Percentiles rank a stretch among this genome's conserved stretches.
Evolutionary conservation across 1,284 basidiomycete species (phyloP).

Genomic region (Salmacisia buchloeana): DNA sequence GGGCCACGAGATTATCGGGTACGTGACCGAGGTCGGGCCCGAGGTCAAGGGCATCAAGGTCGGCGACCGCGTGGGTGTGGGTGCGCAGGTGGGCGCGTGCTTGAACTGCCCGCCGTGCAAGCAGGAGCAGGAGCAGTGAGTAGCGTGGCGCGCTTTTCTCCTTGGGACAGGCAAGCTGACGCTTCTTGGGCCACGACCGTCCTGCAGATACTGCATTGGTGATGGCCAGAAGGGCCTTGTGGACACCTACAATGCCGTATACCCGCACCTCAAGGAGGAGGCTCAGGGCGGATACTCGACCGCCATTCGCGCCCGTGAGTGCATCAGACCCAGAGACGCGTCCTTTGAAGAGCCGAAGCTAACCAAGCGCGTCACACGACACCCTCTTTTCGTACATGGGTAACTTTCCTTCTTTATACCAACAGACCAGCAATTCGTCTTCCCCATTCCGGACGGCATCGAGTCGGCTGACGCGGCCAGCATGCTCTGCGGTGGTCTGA

Average conservation of each 20-base stretch:
- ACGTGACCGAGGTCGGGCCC: slow-evolving; percentile 51
- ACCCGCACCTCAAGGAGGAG: slow-evolving; percentile 56
- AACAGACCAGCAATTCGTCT: slow-evolving; percentile 61
- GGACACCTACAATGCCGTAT: slow-evolving; percentile 54
- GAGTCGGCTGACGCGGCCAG: slow-evolving; percentile 58
- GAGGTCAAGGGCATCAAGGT: slow-evolving; percentile 61
- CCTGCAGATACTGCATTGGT: slow-evolving; percentile 28
- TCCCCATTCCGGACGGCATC: slow-evolving; percentile 63
- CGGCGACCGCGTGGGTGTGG: slow-evolving; percentile 64
- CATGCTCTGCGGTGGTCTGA: slow-evolving; percentile 62
- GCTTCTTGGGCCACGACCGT: background rate
- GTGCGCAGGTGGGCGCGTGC: slow-evolving; percentile 61
- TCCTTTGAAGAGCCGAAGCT: background rate
- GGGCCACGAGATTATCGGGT: slow-evolving; percentile 64
- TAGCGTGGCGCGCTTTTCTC: slow-evolving; percentile 14
- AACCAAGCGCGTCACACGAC: background rate
- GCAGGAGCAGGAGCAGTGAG: slow-evolving; percentile 41
- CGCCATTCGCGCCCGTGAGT: slow-evolving; percentile 58
- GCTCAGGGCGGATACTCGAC: slow-evolving; percentile 64
- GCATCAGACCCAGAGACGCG: background rate
- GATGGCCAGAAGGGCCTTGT: slow-evolving; percentile 46
- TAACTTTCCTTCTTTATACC: background rate
- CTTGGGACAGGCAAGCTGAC: background rate
- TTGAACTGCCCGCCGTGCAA: slow-evolving; percentile 59
- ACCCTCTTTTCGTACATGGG: background rate